A percentile compares a stretch with the other conserved stretches of the same genome.
Conservation (phyloP, 2,329 filamentous ascomycete species). For the Cladosporium colombiae region DNA sequence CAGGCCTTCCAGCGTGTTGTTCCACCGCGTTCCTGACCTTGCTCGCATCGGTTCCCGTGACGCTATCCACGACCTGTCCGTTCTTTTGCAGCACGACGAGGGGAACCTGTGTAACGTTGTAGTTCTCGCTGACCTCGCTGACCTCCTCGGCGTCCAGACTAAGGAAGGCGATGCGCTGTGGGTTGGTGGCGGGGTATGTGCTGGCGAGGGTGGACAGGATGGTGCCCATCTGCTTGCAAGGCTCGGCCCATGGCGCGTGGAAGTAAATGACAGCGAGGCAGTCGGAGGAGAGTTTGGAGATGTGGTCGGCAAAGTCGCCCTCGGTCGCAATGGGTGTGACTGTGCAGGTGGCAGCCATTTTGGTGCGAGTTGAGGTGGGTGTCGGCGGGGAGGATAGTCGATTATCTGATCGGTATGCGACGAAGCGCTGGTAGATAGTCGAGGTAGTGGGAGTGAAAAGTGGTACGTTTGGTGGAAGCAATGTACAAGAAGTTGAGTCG, state of each 20-base stretch:
- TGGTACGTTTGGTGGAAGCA: not conserved
- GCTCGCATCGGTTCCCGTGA: conserved; percentile 85
- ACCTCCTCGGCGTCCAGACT: conserved; percentile 93
- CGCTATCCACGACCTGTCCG: conserved; percentile 74
- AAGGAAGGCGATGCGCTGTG: conserved; percentile 74
- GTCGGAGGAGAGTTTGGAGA: conserved; percentile 65
- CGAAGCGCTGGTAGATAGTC: not conserved
- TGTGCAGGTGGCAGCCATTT: conserved; percentile 41
- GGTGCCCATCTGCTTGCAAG: conserved; percentile 89
- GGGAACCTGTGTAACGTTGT: conserved; percentile 92
- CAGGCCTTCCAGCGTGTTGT: conserved; percentile 64
- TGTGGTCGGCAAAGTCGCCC: conserved; percentile 69
- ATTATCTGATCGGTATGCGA: not conserved
- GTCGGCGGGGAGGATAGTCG: not conserved
- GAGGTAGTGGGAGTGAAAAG: not conserved
- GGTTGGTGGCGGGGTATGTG: conserved; percentile 72
- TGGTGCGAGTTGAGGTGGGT: not conserved
- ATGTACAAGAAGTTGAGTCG: not conserved
- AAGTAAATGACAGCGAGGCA: conserved; percentile 87
- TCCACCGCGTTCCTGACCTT: conserved; percentile 87
- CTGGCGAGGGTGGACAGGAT: conserved; percentile 83
- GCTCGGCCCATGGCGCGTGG: conserved; percentile 94
- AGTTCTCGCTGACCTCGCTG: conserved; percentile 84
- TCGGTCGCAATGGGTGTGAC: conserved; percentile 76
- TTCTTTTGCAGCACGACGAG: conserved; percentile 82